Evolutionary conservation across 306 rosid genomes (phyloP).

Genomic region (Glycine latifolia): DNA sequence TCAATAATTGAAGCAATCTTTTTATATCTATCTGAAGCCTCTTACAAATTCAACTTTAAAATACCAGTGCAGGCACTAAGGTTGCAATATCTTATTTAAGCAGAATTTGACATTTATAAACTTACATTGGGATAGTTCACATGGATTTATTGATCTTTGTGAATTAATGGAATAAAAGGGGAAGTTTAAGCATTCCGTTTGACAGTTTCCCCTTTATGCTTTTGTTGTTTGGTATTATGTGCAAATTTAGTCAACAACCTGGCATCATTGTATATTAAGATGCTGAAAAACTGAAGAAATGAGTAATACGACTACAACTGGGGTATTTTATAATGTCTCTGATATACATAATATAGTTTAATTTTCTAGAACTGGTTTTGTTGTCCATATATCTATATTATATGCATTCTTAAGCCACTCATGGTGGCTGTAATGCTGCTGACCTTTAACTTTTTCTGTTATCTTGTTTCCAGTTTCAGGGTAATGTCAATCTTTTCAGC

Average conservation of each 20-base stretch:
- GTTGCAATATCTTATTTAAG: not conserved
- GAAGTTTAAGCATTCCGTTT: conserved; percentile 1
- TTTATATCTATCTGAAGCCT: not conserved
- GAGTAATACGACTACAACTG: not conserved
- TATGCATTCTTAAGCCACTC: not conserved
- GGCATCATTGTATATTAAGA: not conserved
- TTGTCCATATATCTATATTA: not conserved
- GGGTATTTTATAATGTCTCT: conserved; percentile 5
- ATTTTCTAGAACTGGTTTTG: conserved; percentile 9
- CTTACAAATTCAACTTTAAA: not conserved
- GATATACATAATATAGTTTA: not conserved
- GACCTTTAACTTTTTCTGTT: not conserved
- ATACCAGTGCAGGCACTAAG: not conserved
- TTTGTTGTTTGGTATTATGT: not conserved
- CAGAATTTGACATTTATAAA: not conserved
- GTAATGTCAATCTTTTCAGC: conserved; percentile 62
- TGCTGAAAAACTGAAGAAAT: conserved; percentile 15
- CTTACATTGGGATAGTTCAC: not conserved
- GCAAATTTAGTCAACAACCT: conserved; percentile 3
- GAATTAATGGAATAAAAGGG: not conserved
- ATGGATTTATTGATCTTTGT: conserved; percentile 1
- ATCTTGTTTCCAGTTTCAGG: conserved; percentile 59
- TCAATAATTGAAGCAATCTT: conserved; percentile 1
- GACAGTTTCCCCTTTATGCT: not conserved
- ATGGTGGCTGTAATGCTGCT: conserved; percentile 19